These are phyloP conservation scores for Lactarius quietus DNA, from an alignment of 768 basidiomycete genomes.

Conservation along the genomic window DNA sequence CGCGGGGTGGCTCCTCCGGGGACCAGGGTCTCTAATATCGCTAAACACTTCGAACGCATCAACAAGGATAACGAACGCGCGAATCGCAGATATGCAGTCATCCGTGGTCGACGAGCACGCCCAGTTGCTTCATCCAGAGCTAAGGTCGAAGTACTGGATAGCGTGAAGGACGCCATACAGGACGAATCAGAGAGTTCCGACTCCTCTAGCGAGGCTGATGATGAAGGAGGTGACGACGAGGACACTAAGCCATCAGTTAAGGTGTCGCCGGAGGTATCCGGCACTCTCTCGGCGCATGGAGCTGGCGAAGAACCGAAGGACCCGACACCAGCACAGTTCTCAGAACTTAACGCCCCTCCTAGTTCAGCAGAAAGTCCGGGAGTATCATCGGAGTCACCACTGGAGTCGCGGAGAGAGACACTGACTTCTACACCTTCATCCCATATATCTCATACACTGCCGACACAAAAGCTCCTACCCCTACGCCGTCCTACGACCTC, in stretches of 20 bases:
- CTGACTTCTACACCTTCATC: conserved; percentile 51
- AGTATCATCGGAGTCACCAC: background rate
- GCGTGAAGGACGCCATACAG: conserved; percentile 84
- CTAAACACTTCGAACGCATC: conserved; percentile 87
- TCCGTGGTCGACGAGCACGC: conserved; percentile 80
- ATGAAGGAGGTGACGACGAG: conserved; percentile 61
- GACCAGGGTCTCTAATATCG: conserved; percentile 80
- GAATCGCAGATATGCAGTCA: conserved; percentile 78
- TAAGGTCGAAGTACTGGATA: conserved; percentile 83
- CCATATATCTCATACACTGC: conserved; percentile 36
- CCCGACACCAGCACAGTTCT: background rate
- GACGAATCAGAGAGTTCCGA: conserved; percentile 77
- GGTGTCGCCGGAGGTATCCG: conserved; percentile 29
- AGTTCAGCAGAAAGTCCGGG: conserved; percentile 12
- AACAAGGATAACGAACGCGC: conserved; percentile 69
- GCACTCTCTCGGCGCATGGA: conserved; percentile 7
- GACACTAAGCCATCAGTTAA: conserved; percentile 37
- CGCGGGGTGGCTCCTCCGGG: conserved; percentile 47
- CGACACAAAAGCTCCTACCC: conserved; percentile 10
- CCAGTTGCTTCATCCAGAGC: conserved; percentile 88
- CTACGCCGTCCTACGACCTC: conserved; percentile 42
- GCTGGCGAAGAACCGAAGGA: conserved; percentile 7
- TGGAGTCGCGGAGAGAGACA: conserved; percentile 25
- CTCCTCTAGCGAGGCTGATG: conserved; percentile 61
- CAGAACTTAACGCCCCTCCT: conserved; percentile 1